Evolutionary conservation across 208 protist genomes (phyloP), one percentile per base, ranked within the genome.

Genomic region (Leishmania amazonensis): DNA sequence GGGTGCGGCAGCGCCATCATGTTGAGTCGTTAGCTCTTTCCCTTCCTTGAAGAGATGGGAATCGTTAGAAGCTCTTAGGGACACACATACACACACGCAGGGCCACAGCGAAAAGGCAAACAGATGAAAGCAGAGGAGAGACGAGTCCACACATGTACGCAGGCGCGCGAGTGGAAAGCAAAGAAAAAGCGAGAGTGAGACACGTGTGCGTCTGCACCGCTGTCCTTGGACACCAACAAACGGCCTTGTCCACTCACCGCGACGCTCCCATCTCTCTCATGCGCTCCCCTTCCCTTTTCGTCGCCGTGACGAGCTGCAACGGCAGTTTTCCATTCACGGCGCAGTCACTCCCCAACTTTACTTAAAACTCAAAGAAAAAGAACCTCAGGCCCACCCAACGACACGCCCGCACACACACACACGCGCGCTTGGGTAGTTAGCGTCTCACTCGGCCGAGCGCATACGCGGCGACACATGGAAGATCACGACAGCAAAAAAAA

Each of bases 391-490:
- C 15, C 31, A 40, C 17, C 21, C 65, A 71, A 5, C 11, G 13
- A 19, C 70, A 76, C 49, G 38, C 47, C 21, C 72, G n/a, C n/a
- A 76, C 49, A 57, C 49, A 42, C 8, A 38, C 21, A 76, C n/a
- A 40, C 21, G 7, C 40, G 11, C 17, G 24, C 58, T 28, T 38
- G 21, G 72, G 47, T 67, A 45, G 65, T n/a, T 47, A n/a, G 65
- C 65, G 65, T 13, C 65, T 42, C 31, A 2, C 65, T 71, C 24
- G 13, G 3, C 38, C 35, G 35, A 7, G 35, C 24, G 54, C n/a
- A 79, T 40, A 79, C 49, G 31, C 21, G n/a, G 72, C 15, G 31
- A 76, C n/a, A 76, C 28, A 60, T n/a, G 51, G 74, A 62, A 64
- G 47, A 54, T 75, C 13, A 75, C 47, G n/a, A 31, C 19, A 75